Evolutionary conservation across 2,329 filamentous ascomycete species (phyloP), one percentile per base, ranked within the genome.

Genomic region (Orbilia blumenaviensis): DNA sequence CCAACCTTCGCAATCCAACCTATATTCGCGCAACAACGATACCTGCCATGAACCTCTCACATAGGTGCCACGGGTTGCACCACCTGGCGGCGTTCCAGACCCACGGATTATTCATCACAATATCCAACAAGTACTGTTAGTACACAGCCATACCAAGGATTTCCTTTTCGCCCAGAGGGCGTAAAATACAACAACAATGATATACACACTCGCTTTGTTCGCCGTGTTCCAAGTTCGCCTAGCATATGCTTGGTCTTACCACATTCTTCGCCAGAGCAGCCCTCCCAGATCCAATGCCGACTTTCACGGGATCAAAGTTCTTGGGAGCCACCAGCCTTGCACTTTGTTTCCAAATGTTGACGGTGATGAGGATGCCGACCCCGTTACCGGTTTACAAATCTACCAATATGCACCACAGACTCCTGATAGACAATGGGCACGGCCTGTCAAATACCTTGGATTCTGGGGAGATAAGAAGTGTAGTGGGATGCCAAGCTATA

Each of bases 401-500:
- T 42, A 54, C 23, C 63, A 66, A 21, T 66, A 18, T 10, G 29
- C 34, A 18, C 62, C 32, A 10, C 42, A 66, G 12, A 41, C 34
- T 2, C 16, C 16, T 2, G 16, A 42, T 1, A 56, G 46, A n/a
- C 46, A 29, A 9, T 58, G 64, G 64, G 48, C 23, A 2, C 34
- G 48, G 21, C 50, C 36, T 4, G 63, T 67, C 1, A 27, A 21
- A 12, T 75, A 68, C 9, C 42, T 75, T n/a, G 71, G 56, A 9
- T 68, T 75, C 27, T 75, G 71, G 71, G 10, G 27, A 7, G 38
- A 21, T 32, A 14, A 34, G 23, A 16, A 12, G 6, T 75, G 71
- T 27, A n/a, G 27, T 9, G 63, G 56, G 1, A 16, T 75, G 25
- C 71, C 63, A 0, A 9, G 25, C 10, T 32, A 68, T 25, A 52